Base-by-base conservation (phyloP, 257 asterid species). In the Ocimum tenuiflorum region DNA sequence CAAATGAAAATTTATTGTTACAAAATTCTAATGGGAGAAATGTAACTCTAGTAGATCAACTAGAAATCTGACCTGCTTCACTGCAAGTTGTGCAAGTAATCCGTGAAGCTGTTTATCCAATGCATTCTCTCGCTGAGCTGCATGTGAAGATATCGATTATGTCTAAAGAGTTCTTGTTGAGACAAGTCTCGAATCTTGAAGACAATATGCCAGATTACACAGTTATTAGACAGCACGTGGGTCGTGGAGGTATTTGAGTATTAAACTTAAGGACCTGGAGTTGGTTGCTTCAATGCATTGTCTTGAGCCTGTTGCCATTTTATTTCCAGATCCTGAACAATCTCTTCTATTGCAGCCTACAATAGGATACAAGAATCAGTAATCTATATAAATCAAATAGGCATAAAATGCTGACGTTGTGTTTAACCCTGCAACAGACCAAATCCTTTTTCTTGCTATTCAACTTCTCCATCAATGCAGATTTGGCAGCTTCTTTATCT, bases 31-130 rank as follows among this genome's bases (percentile, higher is more conserved):
- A 2, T 11, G 2, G 4, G 23, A 45, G 55, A 68, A 52, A 11
- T 8, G 53, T 4, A 63, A 11, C 14, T 19, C 43, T n/a, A n/a
- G n/a, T n/a, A n/a, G n/a, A n/a, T n/a, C 19, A 59, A 31, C 49
- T 14, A n/a, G 20, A 67, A 63, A 46, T 18, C 36, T 53, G 20
- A 94, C 99, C 95, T 90, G 97, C 61, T 94, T 94, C 35, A 75
- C 77, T 55, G 90, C 95, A 42, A 94, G 94, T 68, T 94, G 96
- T 82, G 88, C 99, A 22, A 90, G 82, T 72, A 85, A 85, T 85
- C 95, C 81, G 76, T 88, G 99, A 71, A 90, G 96, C 78, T 94
- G 99, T 72, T 79, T 90, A 82, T 94, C 97, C 84, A 90, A 69
- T 60, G 84, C 66, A 58, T 89, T 89, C 80, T 94, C 95, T n/a